Evolutionary conservation across 805 yeast genomes (phyloP).

Genomic region (Saccharomycopsis fermentans): DNA sequence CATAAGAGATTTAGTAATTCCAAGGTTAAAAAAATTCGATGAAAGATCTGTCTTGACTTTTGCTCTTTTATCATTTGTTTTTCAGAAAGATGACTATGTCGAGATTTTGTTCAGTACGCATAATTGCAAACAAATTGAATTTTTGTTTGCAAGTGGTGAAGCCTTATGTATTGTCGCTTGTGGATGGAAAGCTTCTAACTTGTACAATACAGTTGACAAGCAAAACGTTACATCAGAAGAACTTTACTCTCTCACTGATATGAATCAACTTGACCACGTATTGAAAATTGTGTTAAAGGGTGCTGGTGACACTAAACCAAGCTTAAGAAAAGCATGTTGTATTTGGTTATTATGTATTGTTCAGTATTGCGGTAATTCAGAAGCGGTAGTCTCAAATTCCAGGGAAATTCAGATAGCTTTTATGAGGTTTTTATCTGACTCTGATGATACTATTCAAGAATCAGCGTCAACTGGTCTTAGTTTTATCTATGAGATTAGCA

Average conservation of each 20-base stretch:
- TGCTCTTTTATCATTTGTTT: slow-evolving; percentile 42
- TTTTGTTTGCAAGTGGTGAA: slow-evolving; percentile 72
- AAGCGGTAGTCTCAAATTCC: slow-evolving; percentile 32
- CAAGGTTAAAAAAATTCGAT: slow-evolving; percentile 42
- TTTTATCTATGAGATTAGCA: slow-evolving; percentile 71
- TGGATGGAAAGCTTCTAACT: slow-evolving; percentile 62
- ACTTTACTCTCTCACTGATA: background rate
- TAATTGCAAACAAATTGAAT: slow-evolving; percentile 63
- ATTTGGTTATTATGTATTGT: slow-evolving; percentile 77
- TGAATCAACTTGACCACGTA: slow-evolving; percentile 22
- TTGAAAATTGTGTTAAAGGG: slow-evolving; percentile 41
- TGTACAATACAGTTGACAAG: slow-evolving; percentile 41
- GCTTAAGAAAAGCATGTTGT: slow-evolving; percentile 65
- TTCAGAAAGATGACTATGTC: slow-evolving; percentile 19
- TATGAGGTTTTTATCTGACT: slow-evolving; percentile 66
- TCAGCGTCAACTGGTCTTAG: slow-evolving; percentile 85
- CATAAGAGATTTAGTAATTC: slow-evolving; percentile 26
- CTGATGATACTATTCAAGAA: slow-evolving; percentile 85
- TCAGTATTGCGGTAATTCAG: slow-evolving; percentile 55
- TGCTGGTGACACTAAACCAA: slow-evolving; percentile 60
- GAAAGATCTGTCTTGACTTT: slow-evolving; percentile 50
- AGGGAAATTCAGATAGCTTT: slow-evolving; percentile 64
- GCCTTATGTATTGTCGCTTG: slow-evolving; percentile 60
- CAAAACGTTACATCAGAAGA: slow-evolving; percentile 24
- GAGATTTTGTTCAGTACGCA: slow-evolving; percentile 44